These are phyloP conservation scores for Pachysandra terminalis DNA, from an alignment of 164 flowering plant species.

Conservation along the genomic window DNA sequence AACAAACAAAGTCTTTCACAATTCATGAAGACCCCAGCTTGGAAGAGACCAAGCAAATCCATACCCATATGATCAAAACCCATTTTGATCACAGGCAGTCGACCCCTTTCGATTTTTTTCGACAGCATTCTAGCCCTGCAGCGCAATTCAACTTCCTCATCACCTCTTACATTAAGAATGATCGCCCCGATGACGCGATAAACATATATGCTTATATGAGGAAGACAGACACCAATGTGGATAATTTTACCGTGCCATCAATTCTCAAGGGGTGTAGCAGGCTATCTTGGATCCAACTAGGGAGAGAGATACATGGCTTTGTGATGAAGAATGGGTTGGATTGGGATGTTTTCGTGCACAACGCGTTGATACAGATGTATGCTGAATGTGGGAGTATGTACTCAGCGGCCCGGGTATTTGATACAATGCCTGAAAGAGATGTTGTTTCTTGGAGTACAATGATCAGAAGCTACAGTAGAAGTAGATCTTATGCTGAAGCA, in stretches of 20 bases:
- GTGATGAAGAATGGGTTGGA: slow-evolving; percentile 35
- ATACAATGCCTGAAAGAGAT: slow-evolving; percentile 49
- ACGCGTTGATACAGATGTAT: slow-evolving; percentile 54
- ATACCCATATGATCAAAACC: slow-evolving; percentile 47
- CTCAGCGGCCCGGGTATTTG: slow-evolving; percentile 29
- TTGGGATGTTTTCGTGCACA: slow-evolving; percentile 41
- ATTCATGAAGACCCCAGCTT: slow-evolving; percentile 17
- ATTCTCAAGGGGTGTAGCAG: slow-evolving; percentile 50
- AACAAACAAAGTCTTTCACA: slow-evolving; percentile 3
- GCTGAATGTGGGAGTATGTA: slow-evolving; percentile 29
- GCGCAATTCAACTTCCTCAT: slow-evolving; percentile 41
- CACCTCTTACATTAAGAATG: slow-evolving; percentile 40
- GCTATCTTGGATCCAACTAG: slow-evolving; percentile 23
- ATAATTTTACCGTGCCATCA: slow-evolving; percentile 44
- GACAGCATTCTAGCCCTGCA: slow-evolving; percentile 23
- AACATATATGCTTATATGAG: slow-evolving; percentile 47
- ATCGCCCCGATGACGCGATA: slow-evolving; percentile 31
- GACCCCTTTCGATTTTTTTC: slow-evolving; percentile 7
- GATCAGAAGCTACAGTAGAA: slow-evolving; percentile 34
- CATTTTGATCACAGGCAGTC: slow-evolving; percentile 23
- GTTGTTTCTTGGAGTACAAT: slow-evolving; percentile 52
- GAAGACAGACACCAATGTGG: slow-evolving; percentile 23
- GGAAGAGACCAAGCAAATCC: slow-evolving; percentile 48
- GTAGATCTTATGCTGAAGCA: slow-evolving; percentile 25
- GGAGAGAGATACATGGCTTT: slow-evolving; percentile 55